Percentiles rank a stretch among this genome's conserved stretches.
Evolutionary conservation across 495 filamentous ascomycete genomes (phyloP).

Genomic region (Penicillium pancosmium): DNA sequence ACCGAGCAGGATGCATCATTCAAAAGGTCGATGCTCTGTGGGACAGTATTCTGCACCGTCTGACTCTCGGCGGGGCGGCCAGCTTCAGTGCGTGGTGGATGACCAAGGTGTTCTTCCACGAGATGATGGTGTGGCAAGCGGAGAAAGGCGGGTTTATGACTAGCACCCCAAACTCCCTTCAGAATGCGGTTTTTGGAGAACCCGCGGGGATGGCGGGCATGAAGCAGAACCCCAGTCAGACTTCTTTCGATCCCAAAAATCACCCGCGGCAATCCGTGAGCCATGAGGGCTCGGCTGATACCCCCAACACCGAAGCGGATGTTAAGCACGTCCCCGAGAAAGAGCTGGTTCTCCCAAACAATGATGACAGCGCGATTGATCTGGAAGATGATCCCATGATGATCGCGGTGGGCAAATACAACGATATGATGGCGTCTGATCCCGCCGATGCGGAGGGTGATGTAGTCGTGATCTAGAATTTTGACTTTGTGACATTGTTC

Average conservation of each 20-base stretch:
- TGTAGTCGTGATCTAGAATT: conserved; percentile 47
- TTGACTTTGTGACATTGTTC: conserved; percentile 12
- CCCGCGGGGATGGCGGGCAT: conserved; percentile 27
- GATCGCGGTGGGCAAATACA: conserved; percentile 53
- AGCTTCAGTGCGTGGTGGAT: conserved; percentile 98
- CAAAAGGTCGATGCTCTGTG: conserved; percentile 48
- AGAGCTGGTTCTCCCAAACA: conserved; percentile 35
- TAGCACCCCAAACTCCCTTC: conserved; percentile 50
- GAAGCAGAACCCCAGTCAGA: conserved; percentile 22
- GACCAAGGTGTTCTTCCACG: conserved; percentile 95
- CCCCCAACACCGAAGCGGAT: conserved; percentile 1
- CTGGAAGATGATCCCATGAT: conserved; percentile 51
- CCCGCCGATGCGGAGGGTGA: conserved; percentile 54
- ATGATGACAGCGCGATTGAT: conserved; percentile 53
- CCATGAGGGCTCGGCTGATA: not conserved
- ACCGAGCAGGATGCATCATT: conserved; percentile 59
- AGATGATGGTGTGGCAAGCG: conserved; percentile 90
- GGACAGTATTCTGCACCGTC: conserved; percentile 47
- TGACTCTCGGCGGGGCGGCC: conserved; percentile 75
- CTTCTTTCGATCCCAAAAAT: not conserved
- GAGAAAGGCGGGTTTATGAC: conserved; percentile 92
- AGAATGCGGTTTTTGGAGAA: conserved; percentile 42
- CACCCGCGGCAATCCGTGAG: not conserved
- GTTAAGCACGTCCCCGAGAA: conserved; percentile 26
- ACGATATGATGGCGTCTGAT: conserved; percentile 52